phyloP scores from a whole-genome alignment of 2,329 filamentous ascomycete genomes.

The Aureobasidium sp. region DNA sequence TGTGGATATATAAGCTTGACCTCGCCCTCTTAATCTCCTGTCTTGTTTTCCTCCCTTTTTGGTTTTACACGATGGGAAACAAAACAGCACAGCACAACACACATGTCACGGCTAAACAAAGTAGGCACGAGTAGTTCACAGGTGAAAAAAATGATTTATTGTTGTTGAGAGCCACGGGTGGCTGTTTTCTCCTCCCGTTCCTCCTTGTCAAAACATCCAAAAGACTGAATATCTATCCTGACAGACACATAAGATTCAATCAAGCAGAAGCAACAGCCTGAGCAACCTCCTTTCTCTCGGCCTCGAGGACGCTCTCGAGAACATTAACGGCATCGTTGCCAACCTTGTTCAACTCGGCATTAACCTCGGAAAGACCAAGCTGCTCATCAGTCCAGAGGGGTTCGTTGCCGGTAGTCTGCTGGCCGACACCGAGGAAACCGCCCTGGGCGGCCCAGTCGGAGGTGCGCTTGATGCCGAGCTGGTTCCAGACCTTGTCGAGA shows the following conservation, averaged over 20 bases:
- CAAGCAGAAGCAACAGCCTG: conserved; percentile 32
- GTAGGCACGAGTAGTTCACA: not conserved
- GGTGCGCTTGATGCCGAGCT: conserved; percentile 85
- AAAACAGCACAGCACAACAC: not conserved
- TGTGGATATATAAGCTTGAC: not conserved
- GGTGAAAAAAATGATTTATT: not conserved
- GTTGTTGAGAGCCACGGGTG: not conserved
- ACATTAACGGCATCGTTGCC: conserved; percentile 37
- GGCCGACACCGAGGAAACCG: conserved; percentile 90
- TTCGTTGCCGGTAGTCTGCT: conserved; percentile 50
- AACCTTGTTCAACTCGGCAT: conserved; percentile 52
- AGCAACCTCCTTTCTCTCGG: conserved; percentile 37
- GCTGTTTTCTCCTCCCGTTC: not conserved
- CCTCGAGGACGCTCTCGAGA: conserved; percentile 43
- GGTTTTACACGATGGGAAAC: not conserved
- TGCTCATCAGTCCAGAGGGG: conserved; percentile 92
- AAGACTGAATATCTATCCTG: not conserved
- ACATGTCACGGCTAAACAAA: not conserved
- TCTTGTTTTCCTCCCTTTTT: not conserved
- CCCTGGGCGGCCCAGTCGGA: conserved; percentile 86
- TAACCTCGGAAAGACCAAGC: conserved; percentile 65
- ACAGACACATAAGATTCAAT: not conserved
- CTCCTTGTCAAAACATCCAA: not conserved
- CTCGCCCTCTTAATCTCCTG: not conserved
- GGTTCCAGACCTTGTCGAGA: conserved; percentile 79